These are phyloP conservation scores for Hysterium pulicare DNA, from an alignment of 2,329 filamentous ascomycete species.

Conservation along the genomic window DNA sequence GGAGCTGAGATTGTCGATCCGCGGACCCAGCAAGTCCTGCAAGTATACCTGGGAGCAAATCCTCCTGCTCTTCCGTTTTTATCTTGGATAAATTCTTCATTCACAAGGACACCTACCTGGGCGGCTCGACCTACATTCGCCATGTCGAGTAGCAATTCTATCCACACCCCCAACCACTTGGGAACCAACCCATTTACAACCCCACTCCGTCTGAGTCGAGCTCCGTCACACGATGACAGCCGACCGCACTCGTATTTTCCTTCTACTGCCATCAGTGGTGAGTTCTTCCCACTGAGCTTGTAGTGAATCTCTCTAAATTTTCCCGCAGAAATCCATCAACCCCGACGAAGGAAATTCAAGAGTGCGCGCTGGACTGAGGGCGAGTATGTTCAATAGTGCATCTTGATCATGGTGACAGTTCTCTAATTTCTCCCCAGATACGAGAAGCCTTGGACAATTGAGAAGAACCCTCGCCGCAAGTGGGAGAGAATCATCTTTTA, in stretches of 20 bases:
- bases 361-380: constrained; percentile 16
- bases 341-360: constrained; percentile 16
- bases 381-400: constrained; percentile 12
- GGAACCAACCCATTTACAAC: constrained; percentile 22
- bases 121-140: background rate
- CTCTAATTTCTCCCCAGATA: constrained; percentile 11
- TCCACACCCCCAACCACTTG: constrained; percentile 13
- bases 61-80: constrained; percentile 3
- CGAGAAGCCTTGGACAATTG: constrained; percentile 21
- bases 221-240: constrained; percentile 15
- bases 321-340: constrained; percentile 8
- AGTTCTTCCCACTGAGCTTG: background rate
- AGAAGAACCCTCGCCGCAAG: constrained; percentile 20
- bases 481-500: constrained; percentile 21
- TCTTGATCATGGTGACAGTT: background rate
- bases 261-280: constrained; percentile 8
- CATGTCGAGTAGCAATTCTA: constrained; percentile 20
- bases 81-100: constrained; percentile 4
- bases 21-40: background rate
- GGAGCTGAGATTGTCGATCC: background rate
- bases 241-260: constrained; percentile 14
- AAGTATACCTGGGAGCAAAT: constrained; percentile 2
- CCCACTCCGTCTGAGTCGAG: constrained; percentile 17
- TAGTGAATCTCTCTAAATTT: background rate
- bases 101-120: background rate